These are phyloP conservation scores for Sicyos baderoa DNA, from an alignment of 306 rosid genomes.

Conservation along the genomic window DNA sequence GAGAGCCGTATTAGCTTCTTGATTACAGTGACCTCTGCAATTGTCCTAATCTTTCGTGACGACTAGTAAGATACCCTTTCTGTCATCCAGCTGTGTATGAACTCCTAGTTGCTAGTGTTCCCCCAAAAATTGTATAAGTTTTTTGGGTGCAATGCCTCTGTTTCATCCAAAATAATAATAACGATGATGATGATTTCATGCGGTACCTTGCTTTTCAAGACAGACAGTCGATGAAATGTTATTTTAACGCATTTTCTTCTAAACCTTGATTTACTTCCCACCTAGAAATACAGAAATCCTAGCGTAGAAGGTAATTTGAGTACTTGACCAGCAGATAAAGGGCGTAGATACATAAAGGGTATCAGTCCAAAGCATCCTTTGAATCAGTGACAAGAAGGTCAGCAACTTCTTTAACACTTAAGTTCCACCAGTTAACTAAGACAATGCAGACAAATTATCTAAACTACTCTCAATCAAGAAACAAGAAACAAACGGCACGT, in stretches of 20 bases:
- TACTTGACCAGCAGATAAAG: neutral
- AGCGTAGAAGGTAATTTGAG: neutral
- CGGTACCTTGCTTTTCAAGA: neutral
- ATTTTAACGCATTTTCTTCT: neutral
- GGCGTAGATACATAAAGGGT: neutral
- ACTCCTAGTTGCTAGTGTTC: conserved; percentile 3
- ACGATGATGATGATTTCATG: neutral
- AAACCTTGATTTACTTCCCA: neutral
- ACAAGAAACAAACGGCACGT: neutral
- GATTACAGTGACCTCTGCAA: conserved; percentile 14
- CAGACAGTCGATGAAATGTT: neutral
- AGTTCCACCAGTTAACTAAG: neutral
- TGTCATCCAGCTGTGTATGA: neutral
- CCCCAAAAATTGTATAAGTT: neutral
- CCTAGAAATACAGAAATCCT: neutral
- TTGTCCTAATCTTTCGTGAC: neutral
- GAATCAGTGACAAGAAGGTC: neutral
- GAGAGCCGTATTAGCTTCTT: neutral
- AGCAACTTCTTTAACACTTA: neutral
- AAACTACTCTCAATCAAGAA: neutral
- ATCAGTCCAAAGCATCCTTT: neutral
- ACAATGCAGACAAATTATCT: neutral
- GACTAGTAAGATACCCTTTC: neutral
- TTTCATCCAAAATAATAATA: neutral
- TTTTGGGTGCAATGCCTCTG: neutral